Conservation (phyloP, 2,329 filamentous ascomycete species). For the Claviceps pazoutovae region DNA sequence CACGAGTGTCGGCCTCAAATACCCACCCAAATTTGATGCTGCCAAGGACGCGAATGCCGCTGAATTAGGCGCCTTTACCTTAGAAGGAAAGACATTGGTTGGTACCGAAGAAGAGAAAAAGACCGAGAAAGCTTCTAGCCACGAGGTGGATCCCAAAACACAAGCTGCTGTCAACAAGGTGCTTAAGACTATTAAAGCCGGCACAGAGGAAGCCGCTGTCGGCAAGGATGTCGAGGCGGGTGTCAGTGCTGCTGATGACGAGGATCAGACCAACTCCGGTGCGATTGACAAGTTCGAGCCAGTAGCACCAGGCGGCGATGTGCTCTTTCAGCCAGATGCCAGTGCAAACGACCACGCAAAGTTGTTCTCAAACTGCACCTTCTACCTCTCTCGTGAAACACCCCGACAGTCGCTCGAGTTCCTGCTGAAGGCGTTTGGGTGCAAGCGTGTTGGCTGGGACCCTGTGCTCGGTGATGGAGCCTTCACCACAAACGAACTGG, state of each 20-base stretch:
- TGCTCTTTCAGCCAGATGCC: constrained; percentile 63
- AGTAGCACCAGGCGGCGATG: constrained; percentile 69
- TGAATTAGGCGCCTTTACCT: constrained; percentile 78
- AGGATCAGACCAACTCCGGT: constrained; percentile 26
- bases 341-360: constrained; percentile 52
- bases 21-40: constrained; percentile 86
- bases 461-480: constrained; percentile 78
- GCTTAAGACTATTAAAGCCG: constrained; percentile 50
- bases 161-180: constrained; percentile 57
- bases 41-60: constrained; percentile 78
- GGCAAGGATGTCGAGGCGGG: constrained; percentile 20
- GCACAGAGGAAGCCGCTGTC: constrained; percentile 28
- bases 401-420: constrained; percentile 86
- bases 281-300: constrained; percentile 87
- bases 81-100: constrained; percentile 59
- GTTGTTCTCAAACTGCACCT: constrained; percentile 79
- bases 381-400: constrained; percentile 89
- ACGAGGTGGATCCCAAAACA: constrained; percentile 45
- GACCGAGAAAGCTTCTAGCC: constrained; percentile 26
- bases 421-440: constrained; percentile 83
- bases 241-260: constrained; percentile 24
- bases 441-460: constrained; percentile 93
- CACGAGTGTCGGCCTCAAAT: constrained; percentile 79
- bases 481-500: constrained; percentile 78
- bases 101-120: constrained; percentile 40